Evolutionary conservation across 2,329 filamentous ascomycete species (phyloP), one percentile per base, ranked within the genome.

Genomic region (Calonectria montana): DNA sequence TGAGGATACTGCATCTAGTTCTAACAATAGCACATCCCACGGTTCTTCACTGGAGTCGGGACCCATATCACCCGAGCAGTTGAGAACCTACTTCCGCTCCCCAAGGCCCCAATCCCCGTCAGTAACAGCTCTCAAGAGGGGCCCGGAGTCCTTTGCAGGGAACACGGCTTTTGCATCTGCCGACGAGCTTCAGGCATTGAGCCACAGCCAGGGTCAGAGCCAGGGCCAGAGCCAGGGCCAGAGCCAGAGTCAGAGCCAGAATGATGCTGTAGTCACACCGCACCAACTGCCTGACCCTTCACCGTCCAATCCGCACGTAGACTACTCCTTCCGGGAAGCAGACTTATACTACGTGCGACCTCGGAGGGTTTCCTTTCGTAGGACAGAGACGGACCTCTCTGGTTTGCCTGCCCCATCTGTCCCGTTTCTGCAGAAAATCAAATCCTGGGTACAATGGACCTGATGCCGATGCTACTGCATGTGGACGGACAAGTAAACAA

Each of bases 271-370:
- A 29, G 57, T 55, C 9, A 53, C 63, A 3, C 3, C 37, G 2
- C 48, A 0, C 62, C 62, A 25, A 48, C 53, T 12, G 70, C 69
- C 73, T 25, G 45, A 68, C 48, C 70, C 75, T 21, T 67, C 67
- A 2, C 73, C 71, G 5, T 72, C 71, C 10, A 73, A 72, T 29
- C 71, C 71, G 9, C 79, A 78, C 65, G 77, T 78, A 9, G 82
- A 84, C 64, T 84, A 84, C 47, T 83, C 82, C 0, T 81, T 84
- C 23, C 79, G 82, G 13, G 83, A 84, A 65, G 78, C 80, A 0
- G 82, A 84, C 55, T 71, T 83, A 12, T 83, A 81, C 55, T 84
- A 83, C 53, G 65, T 67, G 1, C 76, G 62, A 39, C 77, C 77
- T 1, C 66, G 77, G 16, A 68, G 67, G 29, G 63, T 78, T 4